These are phyloP conservation scores for Cotoneaster glaucophyllus DNA, from an alignment of 306 rosid genomes.

Conservation along the genomic window DNA sequence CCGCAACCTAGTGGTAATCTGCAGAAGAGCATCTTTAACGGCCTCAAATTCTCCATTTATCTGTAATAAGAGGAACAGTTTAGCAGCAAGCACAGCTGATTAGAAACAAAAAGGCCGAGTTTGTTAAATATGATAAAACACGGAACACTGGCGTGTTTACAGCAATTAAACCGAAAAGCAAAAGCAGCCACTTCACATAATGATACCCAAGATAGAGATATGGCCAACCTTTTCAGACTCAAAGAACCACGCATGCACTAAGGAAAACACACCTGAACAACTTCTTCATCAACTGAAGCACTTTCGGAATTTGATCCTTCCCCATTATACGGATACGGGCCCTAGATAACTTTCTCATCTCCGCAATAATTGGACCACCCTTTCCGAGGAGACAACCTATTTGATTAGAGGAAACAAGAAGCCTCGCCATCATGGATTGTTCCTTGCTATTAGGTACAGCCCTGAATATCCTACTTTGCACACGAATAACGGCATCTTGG, in stretches of 20 bases:
- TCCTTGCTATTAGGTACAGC: constrained; percentile 67
- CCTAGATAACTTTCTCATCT: constrained; percentile 89
- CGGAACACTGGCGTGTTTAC: background rate
- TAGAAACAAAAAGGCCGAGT: background rate
- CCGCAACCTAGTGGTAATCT: constrained; percentile 72
- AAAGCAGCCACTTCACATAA: background rate
- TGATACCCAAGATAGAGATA: background rate
- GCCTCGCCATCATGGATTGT: constrained; percentile 58
- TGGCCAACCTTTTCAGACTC: background rate
- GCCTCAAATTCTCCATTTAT: constrained; percentile 84
- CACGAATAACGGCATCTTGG: constrained; percentile 93
- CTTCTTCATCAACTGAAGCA: constrained; percentile 85
- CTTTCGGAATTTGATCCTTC: constrained; percentile 83
- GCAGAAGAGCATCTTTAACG: constrained; percentile 84
- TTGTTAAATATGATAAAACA: background rate
- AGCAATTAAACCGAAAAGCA: background rate
- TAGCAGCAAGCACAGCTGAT: constrained; percentile 7
- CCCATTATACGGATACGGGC: constrained; percentile 82
- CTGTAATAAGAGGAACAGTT: constrained; percentile 38
- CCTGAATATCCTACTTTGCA: constrained; percentile 68
- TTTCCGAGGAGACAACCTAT: constrained; percentile 95
- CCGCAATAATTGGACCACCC: constrained; percentile 84
- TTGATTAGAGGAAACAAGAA: constrained; percentile 79
- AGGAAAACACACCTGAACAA: constrained; percentile 62
- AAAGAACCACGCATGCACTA: background rate